Evolutionary conservation across 2,329 filamentous ascomycete species (phyloP).

Genomic region (Fusarium sororula): DNA sequence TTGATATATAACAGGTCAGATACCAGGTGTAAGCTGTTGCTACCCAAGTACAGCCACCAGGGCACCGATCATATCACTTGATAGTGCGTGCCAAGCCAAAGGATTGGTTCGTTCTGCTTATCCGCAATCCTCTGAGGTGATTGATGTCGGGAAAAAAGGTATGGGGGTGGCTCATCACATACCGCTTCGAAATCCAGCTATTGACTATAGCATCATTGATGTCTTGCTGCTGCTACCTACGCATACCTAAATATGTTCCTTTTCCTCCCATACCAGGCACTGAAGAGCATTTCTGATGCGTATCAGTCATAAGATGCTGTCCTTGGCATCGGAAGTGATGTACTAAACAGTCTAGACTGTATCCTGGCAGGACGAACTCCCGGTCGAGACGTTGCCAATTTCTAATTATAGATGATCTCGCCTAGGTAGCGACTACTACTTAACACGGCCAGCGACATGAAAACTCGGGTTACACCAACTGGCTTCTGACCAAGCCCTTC

Average conservation of each 20-base stretch:
- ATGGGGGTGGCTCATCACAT: slow-evolving; percentile 19
- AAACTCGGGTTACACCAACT: slow-evolving; percentile 16
- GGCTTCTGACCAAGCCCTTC: not conserved
- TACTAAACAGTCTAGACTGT: not conserved
- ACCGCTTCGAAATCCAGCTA: slow-evolving; percentile 1
- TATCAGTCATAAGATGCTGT: slow-evolving; percentile 1
- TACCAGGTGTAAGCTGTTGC: not conserved
- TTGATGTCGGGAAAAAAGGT: not conserved
- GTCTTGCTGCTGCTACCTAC: not conserved
- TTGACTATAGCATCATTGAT: not conserved
- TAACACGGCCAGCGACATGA: not conserved
- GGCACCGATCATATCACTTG: not conserved
- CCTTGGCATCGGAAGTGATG: slow-evolving; percentile 18
- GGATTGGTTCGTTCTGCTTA: not conserved
- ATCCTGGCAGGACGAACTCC: not conserved
- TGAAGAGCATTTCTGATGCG: not conserved
- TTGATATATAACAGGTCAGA: not conserved
- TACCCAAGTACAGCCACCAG: not conserved
- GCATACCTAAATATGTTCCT: not conserved
- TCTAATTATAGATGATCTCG: slow-evolving; percentile 33
- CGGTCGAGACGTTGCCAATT: not conserved
- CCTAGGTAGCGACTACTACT: slow-evolving; percentile 6
- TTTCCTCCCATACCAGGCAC: not conserved
- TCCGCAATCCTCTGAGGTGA: not conserved
- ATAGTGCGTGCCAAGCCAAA: not conserved